Evolutionary conservation across 495 filamentous ascomycete genomes (phyloP), one percentile per base, ranked within the genome.

Genomic region (Lophiostoma macrostomum): DNA sequence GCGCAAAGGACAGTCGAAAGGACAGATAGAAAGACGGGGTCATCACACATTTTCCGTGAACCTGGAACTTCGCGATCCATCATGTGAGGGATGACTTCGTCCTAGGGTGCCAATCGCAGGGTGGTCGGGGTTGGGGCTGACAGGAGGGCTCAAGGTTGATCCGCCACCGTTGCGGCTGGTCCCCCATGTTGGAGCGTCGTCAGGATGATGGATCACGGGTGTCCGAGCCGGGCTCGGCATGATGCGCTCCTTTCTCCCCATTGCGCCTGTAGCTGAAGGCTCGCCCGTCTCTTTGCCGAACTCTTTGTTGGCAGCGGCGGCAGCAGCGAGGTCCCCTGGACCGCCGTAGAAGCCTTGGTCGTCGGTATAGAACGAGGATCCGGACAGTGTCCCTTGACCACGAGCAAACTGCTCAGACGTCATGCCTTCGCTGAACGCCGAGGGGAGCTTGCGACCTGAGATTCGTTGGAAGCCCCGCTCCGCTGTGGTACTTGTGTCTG

Each of bases 1-100:
- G 47, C 36, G 22, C 30, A 51, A 40, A 41, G 6, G 42, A 55
- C 52, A 40, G 52, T 55, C 16, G 27, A 41, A 29, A 49, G 43
- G 29, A 43, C 11, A 34, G 22, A 42, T 13, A 6, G 35, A 35
- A 16, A 37, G 6, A 3, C 16, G 37, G 37, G 19, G 46, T 59
- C 49, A 20, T 60, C 31, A 60, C 7, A 60, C 57, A 53, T 60
- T 28, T 46, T 82, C 79, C 29, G 76, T 77, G 57, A 82, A 82
- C 35, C 75, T 74, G 54, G 78, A 80, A 25, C 76, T 67, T 47
- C 76, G 71, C 55, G 77, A 80, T 20, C 79, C 78, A 60, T 80
- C 78, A 25, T 70, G 69, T 41, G 75, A 76, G 4, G 76, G 72
- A 69, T 75, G 72, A 52, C 76, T 80, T 37, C 78, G 72, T 27